phyloP scores from a whole-genome alignment of 352 stramenopile species.

The Pythium vanterpoolii region DNA sequence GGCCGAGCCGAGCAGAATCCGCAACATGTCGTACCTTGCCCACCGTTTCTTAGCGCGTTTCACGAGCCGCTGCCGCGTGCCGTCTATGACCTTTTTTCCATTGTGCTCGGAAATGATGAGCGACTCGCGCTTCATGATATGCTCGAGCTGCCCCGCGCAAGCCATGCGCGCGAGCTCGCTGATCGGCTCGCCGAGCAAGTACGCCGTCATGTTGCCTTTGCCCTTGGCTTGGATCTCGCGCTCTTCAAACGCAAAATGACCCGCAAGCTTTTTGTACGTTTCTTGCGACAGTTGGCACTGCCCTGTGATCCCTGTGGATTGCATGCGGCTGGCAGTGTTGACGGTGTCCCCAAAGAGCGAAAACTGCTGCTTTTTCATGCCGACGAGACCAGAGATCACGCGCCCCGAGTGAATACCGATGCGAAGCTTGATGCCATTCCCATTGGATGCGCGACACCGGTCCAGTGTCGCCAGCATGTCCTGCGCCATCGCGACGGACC shows the following conservation, averaged over 20 bases:
- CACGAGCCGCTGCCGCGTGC: constrained; percentile 46
- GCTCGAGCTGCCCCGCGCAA: constrained; percentile 57
- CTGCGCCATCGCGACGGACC: constrained; percentile 68
- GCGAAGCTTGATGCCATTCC: constrained; percentile 84
- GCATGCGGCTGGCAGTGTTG: constrained; percentile 88
- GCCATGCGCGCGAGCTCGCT: constrained; percentile 60
- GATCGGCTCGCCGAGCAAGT: constrained; percentile 71
- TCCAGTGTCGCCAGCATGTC: constrained; percentile 74
- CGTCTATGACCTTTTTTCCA: constrained; percentile 42
- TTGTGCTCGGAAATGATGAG: constrained; percentile 45
- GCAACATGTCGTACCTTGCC: constrained; percentile 56
- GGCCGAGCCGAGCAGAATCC: constrained; percentile 49
- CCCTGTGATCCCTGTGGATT: constrained; percentile 80
- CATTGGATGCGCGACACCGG: constrained; percentile 70
- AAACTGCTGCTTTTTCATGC: constrained; percentile 92
- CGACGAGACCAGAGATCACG: constrained; percentile 86
- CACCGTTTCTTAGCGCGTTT: constrained; percentile 48
- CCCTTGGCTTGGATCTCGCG: constrained; percentile 84
- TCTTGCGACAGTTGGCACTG: constrained; percentile 80
- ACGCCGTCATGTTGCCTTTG: constrained; percentile 83
- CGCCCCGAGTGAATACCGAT: constrained; percentile 90
- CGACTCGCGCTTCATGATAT: constrained; percentile 69
- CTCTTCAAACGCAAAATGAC: constrained; percentile 76
- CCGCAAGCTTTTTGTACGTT: constrained; percentile 77
- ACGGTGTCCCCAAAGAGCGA: constrained; percentile 93